These are phyloP conservation scores for Circinella umbellata DNA, from an alignment of 371 early-diverging fungal species.

Conservation along the genomic window DNA sequence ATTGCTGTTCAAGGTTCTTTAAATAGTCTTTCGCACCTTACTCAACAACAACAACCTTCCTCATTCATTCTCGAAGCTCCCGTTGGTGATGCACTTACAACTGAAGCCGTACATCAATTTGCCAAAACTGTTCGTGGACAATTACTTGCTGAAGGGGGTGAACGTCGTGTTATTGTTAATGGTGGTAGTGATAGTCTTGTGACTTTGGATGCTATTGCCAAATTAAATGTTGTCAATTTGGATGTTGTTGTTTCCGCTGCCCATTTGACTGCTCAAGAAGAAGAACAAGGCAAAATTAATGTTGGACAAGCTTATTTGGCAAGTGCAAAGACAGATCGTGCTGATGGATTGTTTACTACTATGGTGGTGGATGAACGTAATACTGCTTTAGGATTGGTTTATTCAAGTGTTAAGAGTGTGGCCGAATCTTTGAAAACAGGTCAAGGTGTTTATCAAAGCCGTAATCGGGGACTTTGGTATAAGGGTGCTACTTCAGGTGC, in stretches of 20 bases:
- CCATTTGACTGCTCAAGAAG: slow-evolving; percentile 34
- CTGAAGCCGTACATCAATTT: slow-evolving; percentile 24
- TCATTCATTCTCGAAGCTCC: slow-evolving; percentile 18
- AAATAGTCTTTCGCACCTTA: neutral
- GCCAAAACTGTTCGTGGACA: slow-evolving; percentile 23
- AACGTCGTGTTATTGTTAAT: slow-evolving; percentile 48
- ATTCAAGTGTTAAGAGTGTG: slow-evolving; percentile 85
- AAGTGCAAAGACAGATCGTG: slow-evolving; percentile 77
- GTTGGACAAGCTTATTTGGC: slow-evolving; percentile 75
- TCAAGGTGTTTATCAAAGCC: slow-evolving; percentile 92
- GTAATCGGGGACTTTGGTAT: slow-evolving; percentile 93
- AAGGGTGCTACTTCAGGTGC: slow-evolving; percentile 96
- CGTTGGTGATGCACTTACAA: slow-evolving; percentile 13
- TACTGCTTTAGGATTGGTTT: slow-evolving; percentile 90
- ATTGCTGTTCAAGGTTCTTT: slow-evolving; percentile 32
- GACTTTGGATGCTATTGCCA: slow-evolving; percentile 42
- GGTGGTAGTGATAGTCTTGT: slow-evolving; percentile 21
- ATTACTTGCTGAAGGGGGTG: slow-evolving; percentile 48
- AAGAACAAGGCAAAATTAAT: slow-evolving; percentile 52
- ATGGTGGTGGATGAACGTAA: slow-evolving; percentile 91
- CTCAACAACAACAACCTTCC: neutral
- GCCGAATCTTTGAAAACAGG: slow-evolving; percentile 78
- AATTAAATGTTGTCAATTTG: slow-evolving; percentile 41
- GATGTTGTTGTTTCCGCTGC: slow-evolving; percentile 45
- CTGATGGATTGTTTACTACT: slow-evolving; percentile 90